These are phyloP conservation scores for Papilionanthe hybrid DNA, from an alignment of 116 monocot species.

Conservation along the genomic window DNA sequence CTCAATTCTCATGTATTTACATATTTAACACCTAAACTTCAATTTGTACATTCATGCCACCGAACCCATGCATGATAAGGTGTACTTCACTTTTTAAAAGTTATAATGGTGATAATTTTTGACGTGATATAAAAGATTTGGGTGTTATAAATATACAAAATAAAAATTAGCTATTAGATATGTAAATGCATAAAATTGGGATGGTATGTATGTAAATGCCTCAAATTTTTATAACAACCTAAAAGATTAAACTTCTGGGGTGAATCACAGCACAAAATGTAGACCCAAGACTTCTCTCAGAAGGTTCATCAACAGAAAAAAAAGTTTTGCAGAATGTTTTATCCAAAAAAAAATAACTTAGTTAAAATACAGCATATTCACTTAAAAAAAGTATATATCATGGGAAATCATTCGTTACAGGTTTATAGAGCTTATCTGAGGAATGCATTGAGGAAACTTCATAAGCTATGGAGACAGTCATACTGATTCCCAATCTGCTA, in stretches of 20 bases:
- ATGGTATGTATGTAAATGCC: too few species aligned
- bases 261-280: neutral
- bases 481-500: slow-evolving; percentile 28
- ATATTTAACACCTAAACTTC: too few species aligned
- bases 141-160: too few species aligned
- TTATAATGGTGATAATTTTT: too few species aligned
- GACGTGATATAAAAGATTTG: too few species aligned
- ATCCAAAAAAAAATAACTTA: neutral
- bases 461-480: slow-evolving; percentile 65
- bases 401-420: neutral
- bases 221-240: too few species aligned
- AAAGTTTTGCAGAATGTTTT: neutral
- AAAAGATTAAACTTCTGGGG: neutral
- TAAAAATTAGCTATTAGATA: too few species aligned
- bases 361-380: neutral
- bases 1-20: too few species aligned
- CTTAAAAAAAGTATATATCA: slow-evolving; percentile 4
- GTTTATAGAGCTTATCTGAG: slow-evolving; percentile 4
- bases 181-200: too few species aligned
- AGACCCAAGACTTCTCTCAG: neutral
- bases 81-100: too few species aligned
- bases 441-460: slow-evolving; percentile 31
- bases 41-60: too few species aligned
- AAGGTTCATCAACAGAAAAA: neutral
- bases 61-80: too few species aligned